Conservation (phyloP, 352 stramenopile species). For the Heterotrichella gracilis region DNA sequence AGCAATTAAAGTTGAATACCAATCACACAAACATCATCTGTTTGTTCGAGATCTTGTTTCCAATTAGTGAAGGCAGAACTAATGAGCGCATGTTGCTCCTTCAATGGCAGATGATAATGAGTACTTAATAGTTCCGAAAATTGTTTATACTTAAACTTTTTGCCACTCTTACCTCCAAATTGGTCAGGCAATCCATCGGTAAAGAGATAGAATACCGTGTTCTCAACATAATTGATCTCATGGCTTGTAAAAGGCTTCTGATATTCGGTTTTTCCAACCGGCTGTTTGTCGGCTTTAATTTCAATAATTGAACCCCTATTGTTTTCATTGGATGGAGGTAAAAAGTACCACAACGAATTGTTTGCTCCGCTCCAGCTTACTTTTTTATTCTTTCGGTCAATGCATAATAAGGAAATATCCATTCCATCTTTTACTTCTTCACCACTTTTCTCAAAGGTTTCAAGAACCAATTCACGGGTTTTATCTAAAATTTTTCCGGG, state of each 20-base stretch:
- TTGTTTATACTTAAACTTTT: conserved; percentile 11
- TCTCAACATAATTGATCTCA: background rate
- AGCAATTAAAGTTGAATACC: background rate
- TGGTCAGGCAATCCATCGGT: background rate
- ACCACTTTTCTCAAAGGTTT: conserved; percentile 9
- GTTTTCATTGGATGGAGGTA: too few relatives aligned
- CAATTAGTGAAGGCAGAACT: background rate
- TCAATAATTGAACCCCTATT: background rate
- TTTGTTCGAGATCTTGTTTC: background rate
- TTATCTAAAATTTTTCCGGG: background rate
- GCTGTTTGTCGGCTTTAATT: background rate
- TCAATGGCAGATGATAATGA: background rate
- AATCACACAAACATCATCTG: background rate
- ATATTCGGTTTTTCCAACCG: background rate
- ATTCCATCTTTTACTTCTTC: background rate
- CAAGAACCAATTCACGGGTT: background rate
- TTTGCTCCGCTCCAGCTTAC: background rate
- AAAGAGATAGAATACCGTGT: background rate
- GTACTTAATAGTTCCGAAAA: background rate
- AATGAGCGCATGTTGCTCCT: background rate
- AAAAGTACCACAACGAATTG: background rate
- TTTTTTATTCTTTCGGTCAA: background rate
- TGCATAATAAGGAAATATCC: background rate
- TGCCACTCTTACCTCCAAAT: background rate
- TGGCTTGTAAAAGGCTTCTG: background rate